Evolutionary conservation across 1,139 yeast species (phyloP), one percentile per base, ranked within the genome.

Genomic region (Hemisphaericaspora lyxosophila): DNA sequence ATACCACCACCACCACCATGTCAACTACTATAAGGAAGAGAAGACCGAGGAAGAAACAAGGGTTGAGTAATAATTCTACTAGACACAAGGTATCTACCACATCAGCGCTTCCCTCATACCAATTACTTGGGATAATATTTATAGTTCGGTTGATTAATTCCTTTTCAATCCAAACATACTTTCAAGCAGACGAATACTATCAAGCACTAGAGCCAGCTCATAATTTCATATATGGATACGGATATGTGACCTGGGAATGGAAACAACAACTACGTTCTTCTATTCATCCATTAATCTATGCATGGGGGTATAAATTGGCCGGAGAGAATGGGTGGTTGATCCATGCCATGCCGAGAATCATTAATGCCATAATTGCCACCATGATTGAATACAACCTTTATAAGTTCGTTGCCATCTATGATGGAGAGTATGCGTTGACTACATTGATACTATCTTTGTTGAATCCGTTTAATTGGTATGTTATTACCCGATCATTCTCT

Each of bases 191-290:
- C 59, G 99, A 94, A 59, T 94, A 73, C 63, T 94, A 84, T 79
- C 98, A 94, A 60, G 72, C 92, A 0, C 64, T 94, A 32, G 98
- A 94, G 54, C 96, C 97, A 0, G 98, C 98, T 0, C 96, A 90
- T 59, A 45, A 55, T 8, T 64, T 72, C 19, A 83, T 82, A 0
- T 89, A 73, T 57, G 92, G 94, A 1, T 84, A 82, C 45, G 98
- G 98, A 0, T 80, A 81, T 51, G 56, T 81, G 33, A 89, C 98
- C 0, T 94, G 99, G 98, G 99, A 94, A 60, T 94, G 98, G 98
- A 55, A 66, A 25, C 68, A 73, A 36, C 82, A 80, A 2, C 63
- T 94, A 7, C 64, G 99, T 43, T 84, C 95, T 12, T 81, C 87
- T 29, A 62, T 85, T 0, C 94, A 89, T 52, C 97, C 98, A 0